Base-by-base conservation (phyloP, 768 basidiomycete species). In the button mushroom (Agaricus bisporus) region DNA sequence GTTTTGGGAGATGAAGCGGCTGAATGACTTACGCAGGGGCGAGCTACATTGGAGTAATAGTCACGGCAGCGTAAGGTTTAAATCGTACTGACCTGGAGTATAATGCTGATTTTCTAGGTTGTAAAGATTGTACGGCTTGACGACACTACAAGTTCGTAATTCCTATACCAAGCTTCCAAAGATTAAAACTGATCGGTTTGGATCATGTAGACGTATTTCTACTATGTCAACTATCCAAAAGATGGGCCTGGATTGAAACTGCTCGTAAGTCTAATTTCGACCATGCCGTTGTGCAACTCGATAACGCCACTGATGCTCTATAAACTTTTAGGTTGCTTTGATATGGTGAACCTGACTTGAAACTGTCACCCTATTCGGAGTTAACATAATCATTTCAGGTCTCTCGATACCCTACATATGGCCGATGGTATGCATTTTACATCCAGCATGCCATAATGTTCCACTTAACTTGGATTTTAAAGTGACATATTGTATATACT, bases 401-500 rank as follows among this genome's bases (percentile, higher is more conserved):
- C 62, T 3, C 55, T 70, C 26, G 70, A 72, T 54, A 66, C 69
- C 0, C 39, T 63, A 4, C 70, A 72, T 39, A 63, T 63, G 46
- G 61, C 59, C 15, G 54, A 69, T 2, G 68, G 69, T 69, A 49
- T 38, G 64, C 48, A 3, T 17, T 29, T 26, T 9, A 46, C 25
- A 29, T 29, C 5, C 11, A 10, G 20, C 29, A 7, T 48, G 41
- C n/a, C n/a, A n/a, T n/a, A 35, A n/a, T 17, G 32, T 2, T 7
- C 11, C 35, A 3, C 41, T 49, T 32, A 42, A 15, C 20, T 7
- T 15, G 17, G 10, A 37, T 43, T 35, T 35, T 22, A 28, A 49
- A 72, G 69, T 68, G 26, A 61, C 65, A 4, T 49, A 63, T 42
- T 60, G 64, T 51, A 67, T 75, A 49, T 74, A 76, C 56, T 62